These are phyloP conservation scores for Candida gorgasii DNA, from an alignment of 805 yeast species.

Conservation along the genomic window DNA sequence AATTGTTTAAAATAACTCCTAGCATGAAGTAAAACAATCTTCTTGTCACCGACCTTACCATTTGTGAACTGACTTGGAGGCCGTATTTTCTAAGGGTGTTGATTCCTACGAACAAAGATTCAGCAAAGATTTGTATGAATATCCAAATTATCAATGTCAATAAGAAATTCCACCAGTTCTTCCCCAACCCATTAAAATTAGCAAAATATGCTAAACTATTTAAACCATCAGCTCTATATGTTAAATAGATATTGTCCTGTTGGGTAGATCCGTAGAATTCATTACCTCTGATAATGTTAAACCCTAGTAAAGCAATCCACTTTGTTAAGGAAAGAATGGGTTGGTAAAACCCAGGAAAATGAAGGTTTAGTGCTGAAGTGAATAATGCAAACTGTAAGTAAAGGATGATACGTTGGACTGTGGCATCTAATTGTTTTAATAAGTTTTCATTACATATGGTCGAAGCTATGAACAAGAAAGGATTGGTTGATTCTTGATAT, in stretches of 20 bases:
- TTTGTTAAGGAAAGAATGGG: constrained; percentile 51
- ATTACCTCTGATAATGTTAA: constrained; percentile 19
- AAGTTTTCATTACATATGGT: constrained; percentile 60
- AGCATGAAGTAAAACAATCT: constrained; percentile 18
- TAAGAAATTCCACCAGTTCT: constrained; percentile 48
- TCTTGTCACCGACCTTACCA: neutral
- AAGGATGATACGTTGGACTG: constrained; percentile 46
- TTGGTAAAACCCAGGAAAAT: constrained; percentile 64
- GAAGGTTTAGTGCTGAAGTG: constrained; percentile 52
- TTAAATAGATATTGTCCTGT: constrained; percentile 42
- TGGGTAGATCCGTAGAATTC: constrained; percentile 12
- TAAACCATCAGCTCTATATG: constrained; percentile 43
- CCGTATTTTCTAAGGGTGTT: constrained; percentile 3
- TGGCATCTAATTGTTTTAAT: constrained; percentile 57
- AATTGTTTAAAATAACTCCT: constrained; percentile 35
- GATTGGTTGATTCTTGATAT: constrained; percentile 57
- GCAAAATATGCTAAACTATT: constrained; percentile 35
- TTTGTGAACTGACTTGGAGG: neutral
- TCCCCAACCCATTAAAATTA: constrained; percentile 22
- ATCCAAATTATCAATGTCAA: constrained; percentile 31
- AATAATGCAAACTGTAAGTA: constrained; percentile 63
- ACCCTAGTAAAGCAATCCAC: constrained; percentile 58
- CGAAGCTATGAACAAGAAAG: constrained; percentile 53
- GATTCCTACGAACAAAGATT: constrained; percentile 23
- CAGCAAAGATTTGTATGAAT: constrained; percentile 21